Base-by-base conservation (phyloP, 306 rosid species). In the Begonia masoniana region DNA sequence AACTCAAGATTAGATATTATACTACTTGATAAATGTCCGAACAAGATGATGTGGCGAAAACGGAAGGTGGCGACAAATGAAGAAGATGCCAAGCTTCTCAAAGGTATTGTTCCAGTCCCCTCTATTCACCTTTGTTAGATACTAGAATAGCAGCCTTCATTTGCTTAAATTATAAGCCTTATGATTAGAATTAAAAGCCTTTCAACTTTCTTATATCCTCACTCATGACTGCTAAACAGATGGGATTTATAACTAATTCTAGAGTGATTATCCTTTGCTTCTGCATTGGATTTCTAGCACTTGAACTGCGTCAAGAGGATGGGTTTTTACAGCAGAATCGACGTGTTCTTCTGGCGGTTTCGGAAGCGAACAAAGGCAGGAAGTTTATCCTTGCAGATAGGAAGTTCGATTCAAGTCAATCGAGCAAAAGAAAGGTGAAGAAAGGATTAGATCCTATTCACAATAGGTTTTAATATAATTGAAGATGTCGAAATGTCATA, bases 391-490 rank as follows among this genome's bases (percentile, higher is more conserved):
- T 82, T 47, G 70, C 70, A 36, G 57, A 57, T 21, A 54, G 5
- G 58, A 78, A 56, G 60, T 58, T 74, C 54, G 89, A 84, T 70
- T 83, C 83, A 67, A 76, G 80, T 71, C 69, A 70, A 47, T 76
- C 89, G 4, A 85, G 75, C 87, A 85, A 88, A 68, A 63, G 94
- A 76, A 74, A 64, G 57, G 95, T 87, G 57, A 58, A 77, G 71
- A 67, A 54, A 73, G 96, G 96, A 43, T 68, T 94, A 24, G 91
- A 87, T 75, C 96, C 96, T 62, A 87, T 83, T 67, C 96, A 87
- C 75, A 87, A 87, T 66, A 79, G 74, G 71, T 43, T 50, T 60
- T 83, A 58, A 68, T 31, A 3, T 3, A 21, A 21, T 21, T 2
- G 24, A 21, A 21, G 24, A 3, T 21, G 24, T 21, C 24, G 24